Base-by-base conservation (phyloP, 2,329 filamentous ascomycete genomes). In the Cadophora malorum region DNA sequence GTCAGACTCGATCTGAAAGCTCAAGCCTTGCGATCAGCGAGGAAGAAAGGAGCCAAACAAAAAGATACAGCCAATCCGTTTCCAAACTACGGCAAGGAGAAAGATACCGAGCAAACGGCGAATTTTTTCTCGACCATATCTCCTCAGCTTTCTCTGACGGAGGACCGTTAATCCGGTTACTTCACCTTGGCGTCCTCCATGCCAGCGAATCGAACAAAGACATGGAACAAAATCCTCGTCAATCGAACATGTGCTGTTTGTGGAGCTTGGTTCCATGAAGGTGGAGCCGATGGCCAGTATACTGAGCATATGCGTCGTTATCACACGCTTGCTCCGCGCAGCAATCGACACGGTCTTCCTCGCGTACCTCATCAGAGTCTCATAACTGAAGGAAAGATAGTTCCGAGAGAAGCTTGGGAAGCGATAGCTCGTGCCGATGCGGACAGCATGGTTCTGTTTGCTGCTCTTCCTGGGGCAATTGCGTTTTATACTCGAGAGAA, bases 231-330 rank as follows among this genome's bases (percentile, higher is more conserved):
- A 16, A 6, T 55, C 5, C 3, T 55, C 4, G 33, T 55, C 14
- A 14, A n/a, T 8, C 52, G 52, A 55, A 55, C 52, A 9, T 55
- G 52, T 35, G 28, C 52, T 35, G 52, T 55, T n/a, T 55, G 52
- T 33, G 52, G 52, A 19, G 16, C 19, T 16, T 31, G 25, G 52
- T 55, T 55, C 28, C 28, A 31, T 6, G 19, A 49, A 35, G 23
- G 16, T n/a, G 25, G 16, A n/a, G 52, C 52, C 1, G 52, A 55
- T n/a, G 52, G 52, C 16, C 14, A 33, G 14, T 55, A 55, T 10
- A 55, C 28, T 19, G 52, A 55, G 19, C 52, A 55, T 55, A 35
- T 55, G 52, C 52, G 52, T 33, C 28, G 19, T 4, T 55, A 55
- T 19, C 52, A 55, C 28, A 6, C 25, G 6, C 4, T 21, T n/a